phyloP scores from a whole-genome alignment of 2,329 filamentous ascomycete genomes.

The Exophiala oligosperma region DNA sequence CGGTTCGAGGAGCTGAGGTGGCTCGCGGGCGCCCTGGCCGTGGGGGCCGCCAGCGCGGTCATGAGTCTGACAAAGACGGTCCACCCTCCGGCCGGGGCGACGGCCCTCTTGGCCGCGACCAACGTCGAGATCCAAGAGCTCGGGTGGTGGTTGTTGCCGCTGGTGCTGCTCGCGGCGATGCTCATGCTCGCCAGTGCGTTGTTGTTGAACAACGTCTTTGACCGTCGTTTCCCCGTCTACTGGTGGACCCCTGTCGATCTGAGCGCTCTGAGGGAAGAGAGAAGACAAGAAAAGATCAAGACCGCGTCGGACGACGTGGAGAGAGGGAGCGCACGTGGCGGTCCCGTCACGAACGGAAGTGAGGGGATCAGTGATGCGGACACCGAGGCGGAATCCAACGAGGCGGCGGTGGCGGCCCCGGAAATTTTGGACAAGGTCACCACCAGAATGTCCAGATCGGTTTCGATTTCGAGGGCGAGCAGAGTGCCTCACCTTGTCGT shows the following conservation, averaged over 20 bases:
- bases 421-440: no score
- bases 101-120: constrained; percentile 67
- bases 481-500: not conserved
- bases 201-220: constrained; percentile 67
- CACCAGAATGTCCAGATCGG: not conserved
- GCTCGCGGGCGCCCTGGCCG: constrained; percentile 65
- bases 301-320: not conserved
- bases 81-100: constrained; percentile 74
- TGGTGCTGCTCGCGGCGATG: constrained; percentile 60
- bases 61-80: constrained; percentile 73
- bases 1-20: constrained; percentile 57
- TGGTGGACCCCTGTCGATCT: constrained; percentile 49
- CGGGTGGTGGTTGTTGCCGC: constrained; percentile 68
- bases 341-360: not conserved
- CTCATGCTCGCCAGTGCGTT: constrained; percentile 65
- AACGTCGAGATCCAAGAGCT: constrained; percentile 55
- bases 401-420: not conserved
- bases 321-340: not conserved
- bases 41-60: constrained; percentile 60
- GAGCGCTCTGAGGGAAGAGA: constrained; percentile 14
- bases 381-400: constrained; percentile 9
- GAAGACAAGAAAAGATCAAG: not conserved
- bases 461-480: not conserved
- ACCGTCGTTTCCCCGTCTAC: constrained; percentile 63
- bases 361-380: constrained; percentile 7